phyloP scores from a whole-genome alignment of 1,284 basidiomycete species.

The Cryptococcus hybrid region DNA sequence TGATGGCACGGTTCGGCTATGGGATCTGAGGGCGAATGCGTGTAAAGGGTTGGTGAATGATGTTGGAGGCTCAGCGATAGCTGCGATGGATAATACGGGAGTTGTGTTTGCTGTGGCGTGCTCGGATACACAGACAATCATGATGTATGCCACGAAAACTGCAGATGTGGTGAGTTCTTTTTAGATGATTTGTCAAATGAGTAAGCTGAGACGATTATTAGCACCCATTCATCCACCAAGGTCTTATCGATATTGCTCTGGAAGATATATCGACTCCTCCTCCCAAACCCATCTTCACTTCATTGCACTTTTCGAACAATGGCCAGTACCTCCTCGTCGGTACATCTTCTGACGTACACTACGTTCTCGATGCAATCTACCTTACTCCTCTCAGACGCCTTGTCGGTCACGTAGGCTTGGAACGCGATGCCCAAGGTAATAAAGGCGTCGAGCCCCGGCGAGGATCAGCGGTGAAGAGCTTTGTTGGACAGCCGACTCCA shows the following conservation, averaged over 20 bases:
- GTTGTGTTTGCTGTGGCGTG: conserved; percentile 90
- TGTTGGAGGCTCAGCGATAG: conserved; percentile 66
- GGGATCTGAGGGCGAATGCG: conserved; percentile 81
- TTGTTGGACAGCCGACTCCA: conserved; percentile 87
- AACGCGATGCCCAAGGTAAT: conserved; percentile 58
- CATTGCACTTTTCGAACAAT: conserved; percentile 82
- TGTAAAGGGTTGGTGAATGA: conserved; percentile 61
- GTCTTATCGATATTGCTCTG: conserved; percentile 76
- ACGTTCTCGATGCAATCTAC: conserved; percentile 84
- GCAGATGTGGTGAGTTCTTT: conserved; percentile 68
- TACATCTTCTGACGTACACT: conserved; percentile 89
- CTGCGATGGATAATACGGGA: conserved; percentile 87
- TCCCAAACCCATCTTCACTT: conserved; percentile 86
- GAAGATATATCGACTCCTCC: conserved; percentile 72
- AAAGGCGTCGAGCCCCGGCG: conserved; percentile 64
- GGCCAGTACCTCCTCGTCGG: conserved; percentile 89
- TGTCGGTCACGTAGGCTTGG: conserved; percentile 75
- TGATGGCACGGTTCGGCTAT: conserved; percentile 93
- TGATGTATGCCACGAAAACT: conserved; percentile 83
- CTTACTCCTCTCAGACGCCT: conserved; percentile 77
- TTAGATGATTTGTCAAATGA: neutral
- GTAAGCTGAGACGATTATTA: conserved; percentile 12
- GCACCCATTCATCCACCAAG: conserved; percentile 76
- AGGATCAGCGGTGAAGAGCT: conserved; percentile 84
- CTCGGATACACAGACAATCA: conserved; percentile 72